Conservation (phyloP, 192 early-diverging fungal genomes). For the Coemansia sp. region DNA sequence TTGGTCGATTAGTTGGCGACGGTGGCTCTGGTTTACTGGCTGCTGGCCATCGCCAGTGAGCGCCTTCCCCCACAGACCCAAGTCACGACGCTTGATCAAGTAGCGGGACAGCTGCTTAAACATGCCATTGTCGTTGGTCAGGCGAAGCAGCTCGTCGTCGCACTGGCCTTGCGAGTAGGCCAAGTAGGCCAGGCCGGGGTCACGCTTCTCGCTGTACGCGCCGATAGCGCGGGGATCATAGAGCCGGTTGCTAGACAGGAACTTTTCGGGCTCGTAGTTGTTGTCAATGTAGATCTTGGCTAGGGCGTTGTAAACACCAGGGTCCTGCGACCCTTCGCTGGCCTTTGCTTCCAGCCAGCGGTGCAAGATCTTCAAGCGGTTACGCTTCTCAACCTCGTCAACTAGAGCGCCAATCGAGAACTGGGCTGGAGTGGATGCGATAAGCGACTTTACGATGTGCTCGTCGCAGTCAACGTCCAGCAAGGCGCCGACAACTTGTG, state of each 20-base stretch:
- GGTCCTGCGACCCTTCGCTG: conserved; percentile 84
- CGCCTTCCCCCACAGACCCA: conserved; percentile 81
- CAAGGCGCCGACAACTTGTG: conserved; percentile 93
- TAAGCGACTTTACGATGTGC: conserved; percentile 80
- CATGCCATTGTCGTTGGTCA: conserved; percentile 98
- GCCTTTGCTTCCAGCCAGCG: conserved; percentile 92
- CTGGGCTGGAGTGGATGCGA: conserved; percentile 78
- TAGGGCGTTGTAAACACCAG: conserved; percentile 93
- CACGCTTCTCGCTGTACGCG: conserved; percentile 98
- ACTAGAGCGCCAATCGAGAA: conserved; percentile 86
- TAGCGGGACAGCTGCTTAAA: conserved; percentile 99
- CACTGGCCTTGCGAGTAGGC: conserved; percentile 94
- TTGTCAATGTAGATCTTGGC: conserved; percentile 99
- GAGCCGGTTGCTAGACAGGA: conserved; percentile 72
- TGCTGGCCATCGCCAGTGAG: conserved; percentile 68
- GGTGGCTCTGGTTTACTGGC: conserved; percentile 62
- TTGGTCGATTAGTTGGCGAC: conserved; percentile 92
- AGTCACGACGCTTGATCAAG: conserved; percentile 84
- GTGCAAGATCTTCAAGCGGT: conserved; percentile 91
- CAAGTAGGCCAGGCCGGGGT: conserved; percentile 93
- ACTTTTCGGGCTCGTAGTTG: conserved; percentile 97
- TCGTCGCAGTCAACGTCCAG: conserved; percentile 99
- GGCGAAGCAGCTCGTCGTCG: conserved; percentile 89
- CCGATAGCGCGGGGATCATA: conserved; percentile 93
- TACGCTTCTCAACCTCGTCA: conserved; percentile 92